phyloP scores from a whole-genome alignment of 2,329 filamentous ascomycete species.

The Epichloe glyceriae region DNA sequence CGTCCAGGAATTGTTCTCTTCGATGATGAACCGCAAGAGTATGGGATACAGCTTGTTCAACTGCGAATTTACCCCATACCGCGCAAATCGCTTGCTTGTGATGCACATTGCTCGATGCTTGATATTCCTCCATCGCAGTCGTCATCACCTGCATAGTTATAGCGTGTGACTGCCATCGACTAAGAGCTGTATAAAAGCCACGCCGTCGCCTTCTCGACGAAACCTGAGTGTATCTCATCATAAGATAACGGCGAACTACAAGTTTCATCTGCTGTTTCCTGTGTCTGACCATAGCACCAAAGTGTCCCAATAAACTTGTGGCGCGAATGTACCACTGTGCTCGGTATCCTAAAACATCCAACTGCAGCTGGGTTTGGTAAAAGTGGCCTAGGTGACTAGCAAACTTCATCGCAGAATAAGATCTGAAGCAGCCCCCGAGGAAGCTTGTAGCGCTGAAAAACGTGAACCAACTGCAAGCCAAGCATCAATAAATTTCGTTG shows the following conservation, averaged over 20 bases:
- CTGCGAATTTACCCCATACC: conserved; percentile 12
- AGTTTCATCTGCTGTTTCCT: conserved; percentile 16
- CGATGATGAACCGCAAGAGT: neutral
- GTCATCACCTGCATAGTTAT: conserved; percentile 6
- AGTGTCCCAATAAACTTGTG: conserved; percentile 15
- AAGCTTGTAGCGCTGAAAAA: neutral
- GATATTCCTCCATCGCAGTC: conserved; percentile 9
- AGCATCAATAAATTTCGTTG: conserved; percentile 13
- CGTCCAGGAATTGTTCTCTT: conserved; percentile 8
- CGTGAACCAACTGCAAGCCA: conserved; percentile 13
- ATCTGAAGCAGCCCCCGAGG: neutral
- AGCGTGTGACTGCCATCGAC: conserved; percentile 16
- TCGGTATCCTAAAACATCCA: conserved; percentile 13
- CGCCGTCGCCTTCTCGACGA: conserved; percentile 20
- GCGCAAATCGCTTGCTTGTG: conserved; percentile 7
- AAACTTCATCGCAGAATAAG: neutral
- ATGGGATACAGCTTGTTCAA: neutral
- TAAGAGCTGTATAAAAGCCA: conserved; percentile 19
- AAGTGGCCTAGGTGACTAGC: neutral
- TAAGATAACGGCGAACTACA: conserved; percentile 20
- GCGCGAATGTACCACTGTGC: conserved; percentile 20
- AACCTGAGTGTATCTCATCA: conserved; percentile 22
- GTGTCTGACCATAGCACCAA: conserved; percentile 14
- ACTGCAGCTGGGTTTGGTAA: conserved; percentile 4
- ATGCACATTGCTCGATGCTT: conserved; percentile 4